phyloP scores from a whole-genome alignment of 495 filamentous ascomycete genomes.

The Neurospora discreta region DNA sequence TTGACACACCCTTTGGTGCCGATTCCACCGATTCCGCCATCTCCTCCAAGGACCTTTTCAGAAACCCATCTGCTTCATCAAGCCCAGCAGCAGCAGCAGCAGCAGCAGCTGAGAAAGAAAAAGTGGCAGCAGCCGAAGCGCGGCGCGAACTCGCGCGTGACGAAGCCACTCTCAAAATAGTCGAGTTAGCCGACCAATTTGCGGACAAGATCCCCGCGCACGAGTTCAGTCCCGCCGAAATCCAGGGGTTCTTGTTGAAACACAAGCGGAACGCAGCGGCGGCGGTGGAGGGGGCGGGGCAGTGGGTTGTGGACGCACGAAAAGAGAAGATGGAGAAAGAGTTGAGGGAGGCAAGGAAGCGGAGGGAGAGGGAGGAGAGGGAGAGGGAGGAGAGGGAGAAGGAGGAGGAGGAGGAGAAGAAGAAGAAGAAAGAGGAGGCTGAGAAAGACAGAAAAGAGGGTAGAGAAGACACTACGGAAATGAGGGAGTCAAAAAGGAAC shows the following conservation, averaged over 20 bases:
- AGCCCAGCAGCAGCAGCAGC: neutral
- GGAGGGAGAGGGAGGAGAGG: conserved; percentile 26
- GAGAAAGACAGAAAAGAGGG: conserved; percentile 2
- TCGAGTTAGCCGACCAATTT: conserved; percentile 21
- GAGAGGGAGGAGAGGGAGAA: conserved; percentile 21
- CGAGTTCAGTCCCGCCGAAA: conserved; percentile 63
- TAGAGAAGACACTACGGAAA: conserved; percentile 13
- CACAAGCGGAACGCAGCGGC: conserved; percentile 52
- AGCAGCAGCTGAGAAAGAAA: too few relatives aligned
- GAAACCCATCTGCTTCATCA: too few relatives aligned
- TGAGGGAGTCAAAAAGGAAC: conserved; percentile 8
- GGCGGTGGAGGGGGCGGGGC: conserved; percentile 43
- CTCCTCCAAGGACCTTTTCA: neutral
- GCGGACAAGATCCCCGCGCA: conserved; percentile 40
- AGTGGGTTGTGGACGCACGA: conserved; percentile 46
- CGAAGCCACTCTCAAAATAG: conserved; percentile 26
- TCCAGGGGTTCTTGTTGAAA: conserved; percentile 64
- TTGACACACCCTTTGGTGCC: conserved; percentile 2
- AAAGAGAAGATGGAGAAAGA: conserved; percentile 49
- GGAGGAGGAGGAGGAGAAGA: conserved; percentile 21
- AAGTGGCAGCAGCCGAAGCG: conserved; percentile 8
- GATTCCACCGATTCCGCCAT: conserved; percentile 3
- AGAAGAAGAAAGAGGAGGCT: conserved; percentile 11
- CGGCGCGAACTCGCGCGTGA: conserved; percentile 22
- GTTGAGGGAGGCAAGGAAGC: conserved; percentile 34